Evolutionary conservation across 2,329 filamentous ascomycete species (phyloP), one percentile per base, ranked within the genome.

Genomic region (Xylariomycetidae sp.): DNA sequence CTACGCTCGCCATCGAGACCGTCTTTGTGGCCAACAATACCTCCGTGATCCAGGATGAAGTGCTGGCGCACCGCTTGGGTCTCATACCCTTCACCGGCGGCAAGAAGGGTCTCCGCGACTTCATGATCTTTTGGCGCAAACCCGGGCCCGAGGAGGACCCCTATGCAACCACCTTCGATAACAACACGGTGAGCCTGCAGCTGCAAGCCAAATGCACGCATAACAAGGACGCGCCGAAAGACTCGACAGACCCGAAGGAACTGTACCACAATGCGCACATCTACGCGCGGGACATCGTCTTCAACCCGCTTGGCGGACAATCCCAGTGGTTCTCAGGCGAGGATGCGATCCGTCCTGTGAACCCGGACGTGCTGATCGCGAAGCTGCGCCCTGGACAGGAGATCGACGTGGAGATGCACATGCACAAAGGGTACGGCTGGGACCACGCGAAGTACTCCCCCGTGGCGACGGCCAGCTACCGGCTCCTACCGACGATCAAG

Each of bases 381-480:
- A 98, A 98, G 68, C 67, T 98, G 61, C 80, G 92, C 18, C 92
- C 93, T 0, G 85, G 84, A 4, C 93, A 98, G 68, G 76, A 78
- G 49, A 85, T 98, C 52, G 74, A 85, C 53, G 69, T 95, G 41
- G 79, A 85, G 47, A 83, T 94, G 74, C 89, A 96, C 68, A 92
- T 90, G 65, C 80, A 94, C 65, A 94, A 95, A 66, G 92, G 93
- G 40, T 79, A 93, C 47, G 92, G 92, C 29, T 79, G 82, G 44
- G 92, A 98, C 61, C 92, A 98, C 60, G 83, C 92, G 49, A 98
- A 98, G 63, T 98, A 92, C 68, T 95, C 87, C 1, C 92, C 92
- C 29, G 92, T 96, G 22, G 89, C 90, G 3, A 95, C 92, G 1
- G 92, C 92, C 3, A 86, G 84, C 16, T 98, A 98, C 67, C 79